Percentiles rank a stretch among this genome's conserved stretches.
phyloP scores from a whole-genome alignment of 352 stramenopile genomes.

The Phytophthora vignae region DNA sequence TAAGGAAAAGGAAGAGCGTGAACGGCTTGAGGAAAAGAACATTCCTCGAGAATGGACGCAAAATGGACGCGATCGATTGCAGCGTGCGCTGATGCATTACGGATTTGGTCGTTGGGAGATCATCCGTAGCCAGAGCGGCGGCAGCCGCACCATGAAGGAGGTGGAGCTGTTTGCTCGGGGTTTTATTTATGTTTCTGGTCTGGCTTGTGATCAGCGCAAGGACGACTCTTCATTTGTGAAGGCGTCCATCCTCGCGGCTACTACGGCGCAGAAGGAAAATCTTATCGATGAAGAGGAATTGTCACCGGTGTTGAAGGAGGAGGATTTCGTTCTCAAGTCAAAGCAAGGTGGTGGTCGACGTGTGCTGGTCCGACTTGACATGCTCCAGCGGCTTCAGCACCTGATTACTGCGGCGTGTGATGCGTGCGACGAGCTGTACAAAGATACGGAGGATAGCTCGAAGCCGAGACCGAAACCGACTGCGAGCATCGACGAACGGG shows the following conservation, averaged over 20 bases:
- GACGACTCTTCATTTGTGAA: slow-evolving; percentile 89
- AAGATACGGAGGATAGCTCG: slow-evolving; percentile 19
- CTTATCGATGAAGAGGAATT: slow-evolving; percentile 82
- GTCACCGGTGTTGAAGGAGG: slow-evolving; percentile 82
- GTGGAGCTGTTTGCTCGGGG: slow-evolving; percentile 86
- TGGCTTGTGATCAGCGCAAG: slow-evolving; percentile 78
- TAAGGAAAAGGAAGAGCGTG: slow-evolving; percentile 59
- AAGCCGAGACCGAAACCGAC: slow-evolving; percentile 41
- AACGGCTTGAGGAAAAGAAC: slow-evolving; percentile 70
- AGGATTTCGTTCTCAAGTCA: slow-evolving; percentile 88
- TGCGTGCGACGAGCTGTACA: slow-evolving; percentile 64
- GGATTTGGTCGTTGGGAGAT: slow-evolving; percentile 90
- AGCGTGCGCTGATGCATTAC: slow-evolving; percentile 90
- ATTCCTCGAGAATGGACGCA: slow-evolving; percentile 86
- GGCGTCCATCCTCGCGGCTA: slow-evolving; percentile 71
- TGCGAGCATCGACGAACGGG: slow-evolving; percentile 78
- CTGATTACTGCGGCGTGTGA: slow-evolving; percentile 70
- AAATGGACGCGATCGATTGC: slow-evolving; percentile 85
- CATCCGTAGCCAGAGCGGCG: slow-evolving; percentile 87
- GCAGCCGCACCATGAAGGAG: slow-evolving; percentile 85
- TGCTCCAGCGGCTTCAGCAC: slow-evolving; percentile 79
- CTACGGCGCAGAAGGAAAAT: slow-evolving; percentile 69
- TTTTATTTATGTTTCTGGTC: slow-evolving; percentile 88
- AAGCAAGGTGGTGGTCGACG: slow-evolving; percentile 87
- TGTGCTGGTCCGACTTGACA: slow-evolving; percentile 87